phyloP scores from a whole-genome alignment of 1,284 basidiomycete species.

The Clitocybe nebularis region DNA sequence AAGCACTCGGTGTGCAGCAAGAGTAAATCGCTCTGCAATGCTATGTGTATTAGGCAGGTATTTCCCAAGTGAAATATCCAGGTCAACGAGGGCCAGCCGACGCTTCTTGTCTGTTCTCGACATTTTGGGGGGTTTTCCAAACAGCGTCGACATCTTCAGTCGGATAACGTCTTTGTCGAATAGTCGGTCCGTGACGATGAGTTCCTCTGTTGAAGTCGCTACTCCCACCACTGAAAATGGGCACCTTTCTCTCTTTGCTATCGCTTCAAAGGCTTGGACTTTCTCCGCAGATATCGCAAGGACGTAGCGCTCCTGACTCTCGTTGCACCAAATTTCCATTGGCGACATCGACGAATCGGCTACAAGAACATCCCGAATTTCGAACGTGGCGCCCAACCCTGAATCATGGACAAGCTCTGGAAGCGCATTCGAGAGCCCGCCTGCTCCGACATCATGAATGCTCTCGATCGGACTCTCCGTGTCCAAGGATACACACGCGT shows the following conservation, averaged over 20 bases:
- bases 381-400: constrained; percentile 86
- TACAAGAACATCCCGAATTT: constrained; percentile 90
- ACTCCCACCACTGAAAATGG: constrained; percentile 90
- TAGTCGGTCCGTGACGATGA: constrained; percentile 89
- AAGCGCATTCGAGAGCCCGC: constrained; percentile 94
- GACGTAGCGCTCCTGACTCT: constrained; percentile 97
- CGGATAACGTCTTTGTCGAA: constrained; percentile 80
- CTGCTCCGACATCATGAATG: constrained; percentile 98
- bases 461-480: constrained; percentile 85
- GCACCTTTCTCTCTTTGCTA: constrained; percentile 88
- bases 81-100: constrained; percentile 46
- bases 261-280: constrained; percentile 62
- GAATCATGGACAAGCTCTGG: constrained; percentile 98
- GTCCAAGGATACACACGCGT: constrained; percentile 75
- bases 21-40: constrained; percentile 41
- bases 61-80: constrained; percentile 69
- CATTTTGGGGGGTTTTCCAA: constrained; percentile 96
- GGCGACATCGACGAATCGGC: constrained; percentile 95
- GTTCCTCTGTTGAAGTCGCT: constrained; percentile 77
- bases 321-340: constrained; percentile 99
- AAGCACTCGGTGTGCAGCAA: constrained; percentile 78
- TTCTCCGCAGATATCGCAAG: constrained; percentile 74
- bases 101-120: constrained; percentile 67
- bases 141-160: constrained; percentile 92
- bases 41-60: constrained; percentile 52